A percentile compares a stretch with the other conserved stretches of the same genome.
phyloP scores from a whole-genome alignment of 179 eudicot species.

The Nepenthes alata region DNA sequence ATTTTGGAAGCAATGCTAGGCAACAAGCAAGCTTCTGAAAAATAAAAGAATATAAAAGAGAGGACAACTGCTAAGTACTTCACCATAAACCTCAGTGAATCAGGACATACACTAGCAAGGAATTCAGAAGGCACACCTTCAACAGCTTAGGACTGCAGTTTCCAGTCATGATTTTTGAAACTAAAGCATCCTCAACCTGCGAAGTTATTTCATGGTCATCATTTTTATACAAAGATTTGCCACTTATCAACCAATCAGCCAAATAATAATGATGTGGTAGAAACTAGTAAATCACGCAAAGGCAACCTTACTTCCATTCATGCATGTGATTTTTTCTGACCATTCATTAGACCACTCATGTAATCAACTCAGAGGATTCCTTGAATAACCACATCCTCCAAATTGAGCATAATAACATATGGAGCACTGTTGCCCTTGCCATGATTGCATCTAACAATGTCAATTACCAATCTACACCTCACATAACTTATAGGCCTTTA shows the following conservation, averaged over 20 bases:
- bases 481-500: not conserved
- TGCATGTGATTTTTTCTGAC: no score
- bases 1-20: constrained; percentile 77
- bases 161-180: constrained; percentile 52
- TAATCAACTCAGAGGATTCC: no score
- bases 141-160: constrained; percentile 33
- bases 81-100: not conserved
- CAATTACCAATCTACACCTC: not conserved
- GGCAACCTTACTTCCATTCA: no score
- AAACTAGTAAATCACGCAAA: no score
- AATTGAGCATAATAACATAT: not conserved
- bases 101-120: not conserved
- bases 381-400: not conserved
- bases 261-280: not conserved
- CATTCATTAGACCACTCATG: no score
- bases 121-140: constrained; percentile 36
- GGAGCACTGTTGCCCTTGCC: not conserved
- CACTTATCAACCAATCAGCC: constrained; percentile 1
- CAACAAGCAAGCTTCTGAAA: constrained; percentile 63
- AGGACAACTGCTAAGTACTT: not conserved
- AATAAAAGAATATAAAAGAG: not conserved
- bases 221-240: constrained; percentile 3
- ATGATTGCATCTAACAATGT: not conserved
- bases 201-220: constrained; percentile 14
- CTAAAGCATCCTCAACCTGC: constrained; percentile 81